Conservation (phyloP, 2,329 filamentous ascomycete species). For the Sarocladium brachiariae region DNA sequence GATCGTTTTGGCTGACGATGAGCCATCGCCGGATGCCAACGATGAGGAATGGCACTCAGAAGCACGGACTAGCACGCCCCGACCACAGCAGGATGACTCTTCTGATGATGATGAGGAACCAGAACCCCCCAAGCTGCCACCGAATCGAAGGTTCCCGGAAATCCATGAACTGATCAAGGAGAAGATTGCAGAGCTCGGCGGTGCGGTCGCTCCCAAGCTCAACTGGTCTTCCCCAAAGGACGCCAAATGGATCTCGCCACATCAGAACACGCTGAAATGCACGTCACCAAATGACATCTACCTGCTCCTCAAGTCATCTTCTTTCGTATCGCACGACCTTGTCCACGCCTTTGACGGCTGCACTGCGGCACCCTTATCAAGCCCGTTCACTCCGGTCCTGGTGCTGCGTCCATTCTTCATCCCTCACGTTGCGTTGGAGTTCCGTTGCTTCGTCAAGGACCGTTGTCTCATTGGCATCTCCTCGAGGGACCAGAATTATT, state of each 20-base stretch:
- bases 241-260: slow-evolving; percentile 79
- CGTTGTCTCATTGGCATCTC: slow-evolving; percentile 73
- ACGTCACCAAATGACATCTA: slow-evolving; percentile 86
- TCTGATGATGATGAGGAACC: slow-evolving; percentile 48
- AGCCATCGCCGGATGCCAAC: slow-evolving; percentile 26
- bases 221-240: slow-evolving; percentile 98
- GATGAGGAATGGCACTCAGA: slow-evolving; percentile 41
- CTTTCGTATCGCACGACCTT: slow-evolving; percentile 90
- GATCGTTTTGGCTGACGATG: slow-evolving; percentile 75
- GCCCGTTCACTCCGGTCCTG: slow-evolving; percentile 64
- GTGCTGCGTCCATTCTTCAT: slow-evolving; percentile 84
- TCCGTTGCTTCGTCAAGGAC: slow-evolving; percentile 88
- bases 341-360: slow-evolving; percentile 84
- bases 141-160: slow-evolving; percentile 57
- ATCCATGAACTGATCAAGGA: slow-evolving; percentile 71
- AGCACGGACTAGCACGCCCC: slow-evolving; percentile 18
- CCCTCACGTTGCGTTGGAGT: slow-evolving; percentile 86
- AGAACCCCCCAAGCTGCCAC: slow-evolving; percentile 30
- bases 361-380: slow-evolving; percentile 30
- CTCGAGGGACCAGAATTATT: slow-evolving; percentile 87
- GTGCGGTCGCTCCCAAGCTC: slow-evolving; percentile 82
- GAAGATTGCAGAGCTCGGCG: slow-evolving; percentile 74
- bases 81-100: slow-evolving; percentile 32
- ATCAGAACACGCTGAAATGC: slow-evolving; percentile 89
- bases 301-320: slow-evolving; percentile 85